Base-by-base conservation (phyloP, 345 rosid genomes). In the rapeseed (Brassica napus) region DNA sequence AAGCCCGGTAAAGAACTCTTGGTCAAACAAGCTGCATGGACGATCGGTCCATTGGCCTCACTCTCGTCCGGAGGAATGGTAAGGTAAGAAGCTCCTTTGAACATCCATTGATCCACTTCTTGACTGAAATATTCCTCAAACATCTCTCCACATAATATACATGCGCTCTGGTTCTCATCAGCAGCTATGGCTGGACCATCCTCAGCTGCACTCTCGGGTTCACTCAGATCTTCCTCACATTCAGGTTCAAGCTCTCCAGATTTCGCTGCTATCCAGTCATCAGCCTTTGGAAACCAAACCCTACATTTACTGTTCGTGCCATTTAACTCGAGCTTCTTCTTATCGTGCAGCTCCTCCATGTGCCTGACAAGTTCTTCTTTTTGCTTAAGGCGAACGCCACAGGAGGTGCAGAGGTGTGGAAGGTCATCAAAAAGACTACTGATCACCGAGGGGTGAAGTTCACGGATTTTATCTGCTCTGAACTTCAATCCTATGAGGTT, bases 81-180 rank as follows among this genome's bases (percentile, higher is more conserved):
- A 85, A 93, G 67, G 84, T 76, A 83, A 26, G 86, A 81, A 68
- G 97, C 93, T 76, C 86, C 97, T 63, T 84, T 91, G 79, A 93
- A 93, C 97, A 93, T 88, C 98, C 99, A 95, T 77, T 82, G 85
- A 70, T 74, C 82, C 75, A 31, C 85, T 73, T 82, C 89, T 32
- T 69, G 85, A 84, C 86, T 72, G 79, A 85, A 95, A 81, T 83
- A 85, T 70, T 95, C 99, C 81, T 95, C 97, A 86, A 95, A 95
- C 60, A 93, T 74, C 80, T 91, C 92, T 32, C 98, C 99, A 77
- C 99, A 95, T 58, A 95, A 69, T 68, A 93, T 69, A 81, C 99
- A 95, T 18, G 88, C 94, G 79, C 85, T 86, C 70, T 90, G 97
- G 77, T 84, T 83, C 82, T 95, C 99, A 83, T 95, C 94, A 8